These are phyloP conservation scores for Drechslerella dactyloides DNA, from an alignment of 2,329 filamentous ascomycete species.

Conservation along the genomic window DNA sequence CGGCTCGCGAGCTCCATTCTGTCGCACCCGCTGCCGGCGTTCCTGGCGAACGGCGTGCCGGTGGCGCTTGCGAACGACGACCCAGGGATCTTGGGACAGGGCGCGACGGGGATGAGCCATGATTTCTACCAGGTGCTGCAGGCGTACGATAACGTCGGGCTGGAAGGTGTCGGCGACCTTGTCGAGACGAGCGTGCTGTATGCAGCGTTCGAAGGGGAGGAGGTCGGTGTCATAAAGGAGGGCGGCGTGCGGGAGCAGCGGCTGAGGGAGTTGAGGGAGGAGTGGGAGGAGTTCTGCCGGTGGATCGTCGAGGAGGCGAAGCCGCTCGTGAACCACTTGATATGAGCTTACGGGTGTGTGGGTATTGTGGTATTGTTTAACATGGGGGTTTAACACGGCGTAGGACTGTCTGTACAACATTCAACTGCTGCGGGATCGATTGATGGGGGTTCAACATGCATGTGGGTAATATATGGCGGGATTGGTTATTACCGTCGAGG, in stretches of 20 bases:
- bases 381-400: constrained; percentile 23
- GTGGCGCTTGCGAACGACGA: constrained; percentile 90
- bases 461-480: constrained; percentile 2
- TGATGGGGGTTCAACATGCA: constrained; percentile 23
- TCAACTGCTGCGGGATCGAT: constrained; percentile 14
- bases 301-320: constrained; percentile 66
- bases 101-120: constrained; percentile 80
- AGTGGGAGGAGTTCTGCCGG: constrained; percentile 88
- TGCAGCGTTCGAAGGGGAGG: constrained; percentile 87
- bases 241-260: constrained; percentile 75
- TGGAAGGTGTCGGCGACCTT: constrained; percentile 82
- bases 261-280: constrained; percentile 76
- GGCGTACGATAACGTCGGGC: constrained; percentile 87
- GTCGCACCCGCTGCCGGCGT: constrained; percentile 79
- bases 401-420: constrained; percentile 26
- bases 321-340: constrained; percentile 25
- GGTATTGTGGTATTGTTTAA: constrained; percentile 2
- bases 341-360: too few species aligned
- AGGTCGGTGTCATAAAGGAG: constrained; percentile 74
- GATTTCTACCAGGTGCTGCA: constrained; percentile 95
- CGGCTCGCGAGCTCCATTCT: constrained; percentile 77
- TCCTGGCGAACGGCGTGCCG: constrained; percentile 81
- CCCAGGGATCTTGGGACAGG: constrained; percentile 84
- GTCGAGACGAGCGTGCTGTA: constrained; percentile 92
- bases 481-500: constrained; percentile 11